These are phyloP conservation scores for Pyricularia grisea DNA, from an alignment of 2,329 filamentous ascomycete genomes.

Conservation along the genomic window DNA sequence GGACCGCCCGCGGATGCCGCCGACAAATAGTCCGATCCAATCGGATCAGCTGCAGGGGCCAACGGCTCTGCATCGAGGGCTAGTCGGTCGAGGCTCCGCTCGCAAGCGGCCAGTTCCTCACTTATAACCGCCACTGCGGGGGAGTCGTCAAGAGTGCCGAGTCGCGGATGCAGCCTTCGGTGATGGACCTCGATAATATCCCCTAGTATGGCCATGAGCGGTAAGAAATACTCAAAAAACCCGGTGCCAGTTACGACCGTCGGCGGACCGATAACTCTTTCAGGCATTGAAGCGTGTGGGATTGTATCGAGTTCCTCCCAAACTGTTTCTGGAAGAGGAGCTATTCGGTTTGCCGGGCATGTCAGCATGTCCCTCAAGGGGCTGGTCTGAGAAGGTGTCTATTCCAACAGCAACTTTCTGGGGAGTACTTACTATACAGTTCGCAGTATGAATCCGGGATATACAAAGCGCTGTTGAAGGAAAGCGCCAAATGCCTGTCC, in stretches of 20 bases:
- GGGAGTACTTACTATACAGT: conserved; percentile 22
- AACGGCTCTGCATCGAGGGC: conserved; percentile 13
- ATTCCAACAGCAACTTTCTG: not conserved
- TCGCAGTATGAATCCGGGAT: conserved; percentile 37
- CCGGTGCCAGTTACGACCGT: conserved; percentile 28
- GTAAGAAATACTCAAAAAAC: conserved; percentile 40
- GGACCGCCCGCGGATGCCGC: not conserved
- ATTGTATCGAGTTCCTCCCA: conserved; percentile 29
- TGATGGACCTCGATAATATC: conserved; percentile 39
- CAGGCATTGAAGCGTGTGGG: conserved; percentile 19
- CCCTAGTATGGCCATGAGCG: conserved; percentile 37
- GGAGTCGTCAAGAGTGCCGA: conserved; percentile 25
- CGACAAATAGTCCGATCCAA: not conserved
- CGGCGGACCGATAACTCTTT: conserved; percentile 26
- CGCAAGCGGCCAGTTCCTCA: conserved; percentile 26
- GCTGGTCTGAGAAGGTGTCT: not conserved
- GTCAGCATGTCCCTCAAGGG: not conserved
- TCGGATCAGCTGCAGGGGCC: not conserved
- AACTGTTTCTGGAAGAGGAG: conserved; percentile 27
- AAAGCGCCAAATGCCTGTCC: conserved; percentile 36
- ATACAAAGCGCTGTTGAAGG: conserved; percentile 32
- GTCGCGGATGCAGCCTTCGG: conserved; percentile 29
- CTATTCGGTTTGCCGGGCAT: conserved; percentile 8
- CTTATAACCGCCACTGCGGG: conserved; percentile 24
- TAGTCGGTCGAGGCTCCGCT: conserved; percentile 25